phyloP scores from a whole-genome alignment of 805 yeast genomes.

The Teunomyces cretensis region DNA sequence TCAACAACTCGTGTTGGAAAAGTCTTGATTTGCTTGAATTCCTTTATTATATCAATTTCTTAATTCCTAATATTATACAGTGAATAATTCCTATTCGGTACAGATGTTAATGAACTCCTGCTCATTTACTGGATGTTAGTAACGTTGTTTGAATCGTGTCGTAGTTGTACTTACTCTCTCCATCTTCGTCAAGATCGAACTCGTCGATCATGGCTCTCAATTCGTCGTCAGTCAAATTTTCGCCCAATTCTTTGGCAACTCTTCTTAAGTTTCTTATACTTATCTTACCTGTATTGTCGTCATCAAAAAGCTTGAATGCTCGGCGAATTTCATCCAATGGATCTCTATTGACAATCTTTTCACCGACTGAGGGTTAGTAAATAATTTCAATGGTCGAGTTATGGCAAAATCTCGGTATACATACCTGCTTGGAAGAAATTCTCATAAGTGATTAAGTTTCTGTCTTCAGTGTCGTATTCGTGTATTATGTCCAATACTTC shows the following conservation, averaged over 20 bases:
- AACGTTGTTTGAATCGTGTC: constrained; percentile 5
- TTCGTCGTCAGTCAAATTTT: constrained; percentile 88
- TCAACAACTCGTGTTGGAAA: no score
- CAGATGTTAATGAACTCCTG: constrained; percentile 59
- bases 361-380: constrained; percentile 58
- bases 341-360: constrained; percentile 79
- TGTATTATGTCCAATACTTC: constrained; percentile 75
- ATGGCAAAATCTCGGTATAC: constrained; percentile 18
- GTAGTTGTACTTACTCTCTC: constrained; percentile 58
- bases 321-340: constrained; percentile 89
- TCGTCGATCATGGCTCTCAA: constrained; percentile 96
- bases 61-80: constrained; percentile 3
- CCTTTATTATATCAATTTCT: neutral
- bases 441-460: constrained; percentile 71
- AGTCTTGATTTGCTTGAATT: neutral
- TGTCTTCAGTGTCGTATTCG: constrained; percentile 77
- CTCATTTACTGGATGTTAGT: constrained; percentile 59
- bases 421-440: constrained; percentile 74
- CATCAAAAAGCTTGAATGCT: constrained; percentile 88
- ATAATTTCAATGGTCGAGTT: neutral
- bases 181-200: constrained; percentile 94
- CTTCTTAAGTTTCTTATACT: constrained; percentile 75
- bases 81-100: constrained; percentile 9
- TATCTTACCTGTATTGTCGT: constrained; percentile 83
- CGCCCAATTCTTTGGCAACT: constrained; percentile 92